Evolutionary conservation across 1,139 yeast species (phyloP).

Genomic region (Trichomonascaceae sp.): DNA sequence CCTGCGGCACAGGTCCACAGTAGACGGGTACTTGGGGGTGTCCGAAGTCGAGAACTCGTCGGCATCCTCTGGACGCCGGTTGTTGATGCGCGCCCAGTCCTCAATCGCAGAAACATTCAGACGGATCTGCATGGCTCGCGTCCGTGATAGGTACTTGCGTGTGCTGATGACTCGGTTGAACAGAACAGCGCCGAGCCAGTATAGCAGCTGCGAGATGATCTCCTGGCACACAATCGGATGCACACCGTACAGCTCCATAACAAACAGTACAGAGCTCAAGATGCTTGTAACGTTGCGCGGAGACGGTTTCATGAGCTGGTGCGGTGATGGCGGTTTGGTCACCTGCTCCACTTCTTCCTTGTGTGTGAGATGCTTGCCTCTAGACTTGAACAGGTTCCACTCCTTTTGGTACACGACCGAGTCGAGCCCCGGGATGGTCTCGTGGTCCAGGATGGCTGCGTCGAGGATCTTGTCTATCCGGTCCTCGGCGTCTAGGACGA

Average conservation of each 20-base stretch:
- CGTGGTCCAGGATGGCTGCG: constrained; percentile 29
- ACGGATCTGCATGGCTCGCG: constrained; percentile 81
- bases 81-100: constrained; percentile 84
- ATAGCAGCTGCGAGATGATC: constrained; percentile 63
- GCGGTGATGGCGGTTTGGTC: constrained; percentile 58
- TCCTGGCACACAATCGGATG: constrained; percentile 66
- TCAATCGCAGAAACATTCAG: constrained; percentile 75
- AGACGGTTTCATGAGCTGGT: constrained; percentile 61
- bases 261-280: constrained; percentile 77
- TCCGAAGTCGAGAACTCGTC: constrained; percentile 21
- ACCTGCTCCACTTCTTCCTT: constrained; percentile 48
- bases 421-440: constrained; percentile 33
- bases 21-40: constrained; percentile 20
- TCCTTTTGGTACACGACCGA: constrained; percentile 30
- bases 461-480: constrained; percentile 27
- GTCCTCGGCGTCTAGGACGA: constrained; percentile 28
- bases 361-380: constrained; percentile 20
- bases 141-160: constrained; percentile 58
- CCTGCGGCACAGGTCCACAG: constrained; percentile 39
- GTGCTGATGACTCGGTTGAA: constrained; percentile 62
- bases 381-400: constrained; percentile 28
- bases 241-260: constrained; percentile 67
- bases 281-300: constrained; percentile 80
- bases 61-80: constrained; percentile 36
- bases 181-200: constrained; percentile 59